A percentile compares a stretch with the other conserved stretches of the same genome.
phyloP scores from a whole-genome alignment of 176 grass and related monocot genomes.

The Tillandsia leiboldiana region DNA sequence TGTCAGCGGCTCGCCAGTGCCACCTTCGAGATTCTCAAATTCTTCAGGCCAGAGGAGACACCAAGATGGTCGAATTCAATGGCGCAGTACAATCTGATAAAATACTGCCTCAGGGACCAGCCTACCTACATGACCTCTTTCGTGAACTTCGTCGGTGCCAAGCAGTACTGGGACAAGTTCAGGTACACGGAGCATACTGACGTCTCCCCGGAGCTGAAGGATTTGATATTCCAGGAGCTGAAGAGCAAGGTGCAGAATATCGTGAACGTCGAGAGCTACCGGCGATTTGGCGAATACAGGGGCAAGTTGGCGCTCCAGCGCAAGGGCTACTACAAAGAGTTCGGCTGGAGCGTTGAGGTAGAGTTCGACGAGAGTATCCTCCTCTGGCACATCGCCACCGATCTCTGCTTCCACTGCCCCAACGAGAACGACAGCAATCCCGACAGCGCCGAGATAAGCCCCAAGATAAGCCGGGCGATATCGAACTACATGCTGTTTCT shows the following conservation, averaged over 20 bases:
- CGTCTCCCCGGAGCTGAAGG: conserved; percentile 19
- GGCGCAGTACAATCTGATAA: conserved; percentile 37
- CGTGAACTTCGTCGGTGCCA: neutral
- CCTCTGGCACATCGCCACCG: conserved; percentile 31
- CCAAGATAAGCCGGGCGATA: neutral
- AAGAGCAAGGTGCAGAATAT: conserved; percentile 9
- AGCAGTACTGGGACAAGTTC: neutral
- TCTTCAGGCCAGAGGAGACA: neutral
- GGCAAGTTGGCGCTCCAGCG: neutral
- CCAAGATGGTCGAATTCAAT: conserved; percentile 33
- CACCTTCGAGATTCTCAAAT: neutral
- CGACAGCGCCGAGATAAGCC: neutral
- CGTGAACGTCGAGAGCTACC: conserved; percentile 2
- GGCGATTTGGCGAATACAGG: neutral
- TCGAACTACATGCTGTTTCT: conserved; percentile 15
- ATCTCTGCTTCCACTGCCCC: conserved; percentile 27
- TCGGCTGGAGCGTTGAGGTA: neutral
- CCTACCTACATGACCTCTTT: neutral
- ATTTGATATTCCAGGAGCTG: conserved; percentile 24
- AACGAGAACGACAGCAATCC: neutral
- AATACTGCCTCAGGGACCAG: neutral
- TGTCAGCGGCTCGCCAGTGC: neutral
- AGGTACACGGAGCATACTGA: neutral
- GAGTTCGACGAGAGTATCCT: conserved; percentile 19
- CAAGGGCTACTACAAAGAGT: neutral